Evolutionary conservation across 345 rosid species (phyloP), one percentile per base, ranked within the genome.

Genomic region (Citrus australasica): DNA sequence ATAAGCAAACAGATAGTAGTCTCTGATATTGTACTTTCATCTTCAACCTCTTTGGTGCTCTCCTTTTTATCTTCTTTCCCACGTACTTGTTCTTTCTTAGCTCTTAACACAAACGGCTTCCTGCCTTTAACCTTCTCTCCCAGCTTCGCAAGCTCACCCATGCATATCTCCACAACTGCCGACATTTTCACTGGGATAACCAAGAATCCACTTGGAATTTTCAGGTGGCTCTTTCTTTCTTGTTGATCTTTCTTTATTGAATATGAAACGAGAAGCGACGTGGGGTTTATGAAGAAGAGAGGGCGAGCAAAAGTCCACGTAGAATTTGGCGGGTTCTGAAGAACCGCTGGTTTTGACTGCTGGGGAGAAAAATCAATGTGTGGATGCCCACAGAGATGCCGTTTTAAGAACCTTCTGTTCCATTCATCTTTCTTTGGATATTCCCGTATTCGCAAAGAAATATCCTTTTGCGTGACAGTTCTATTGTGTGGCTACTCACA

Each of bases 1-100:
- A 94, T 91, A 48, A 94, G 86, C 87, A 92, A 73, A 82, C 86
- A 87, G 28, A 92, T 86, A 21, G 93, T 91, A 38, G 88, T 42
- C 66, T 94, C 98, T 16, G 93, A 90, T 87, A 92, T 88, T 6
- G 87, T 66, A 75, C 76, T 24, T 73, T 76, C 87, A 28, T 77
- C 78, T 27, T 82, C 76, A 76, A 74, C 81, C 66, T 81, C 87
- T 80, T 62, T 30, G 67, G 24, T 83, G 48, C 4, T 73, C 71
- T 73, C 81, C 73, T 67, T 67, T 19, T 71, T 70, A 71, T 48
- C 85, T 61, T 81, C 82, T 76, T 69, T 73, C 69, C 33, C 73
- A 75, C 76, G 84, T 68, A 42, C 77, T 51, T 70, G 83, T 17
- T 74, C 85, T 56, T 71, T 69, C 58, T 79, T 66, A 37, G 78